Evolutionary conservation across 176 grass and related monocot genomes (phyloP).

Genomic region (Rhynchospora pubera): DNA sequence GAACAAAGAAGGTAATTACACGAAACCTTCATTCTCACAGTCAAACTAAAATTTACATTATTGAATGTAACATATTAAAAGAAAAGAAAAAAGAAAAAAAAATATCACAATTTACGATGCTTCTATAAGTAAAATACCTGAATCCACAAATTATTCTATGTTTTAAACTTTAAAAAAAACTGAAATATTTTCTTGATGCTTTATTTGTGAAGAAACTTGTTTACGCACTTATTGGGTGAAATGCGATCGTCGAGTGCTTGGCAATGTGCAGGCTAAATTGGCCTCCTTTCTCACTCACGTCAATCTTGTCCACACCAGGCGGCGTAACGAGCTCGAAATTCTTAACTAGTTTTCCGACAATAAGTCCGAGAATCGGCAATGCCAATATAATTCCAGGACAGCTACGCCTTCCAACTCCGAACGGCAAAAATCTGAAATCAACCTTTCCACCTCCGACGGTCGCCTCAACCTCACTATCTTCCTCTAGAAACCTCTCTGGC

Average conservation of each 20-base stretch:
- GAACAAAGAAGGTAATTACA: not conserved
- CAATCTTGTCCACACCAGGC: conserved; percentile 22
- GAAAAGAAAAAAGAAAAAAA: not conserved
- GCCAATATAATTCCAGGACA: conserved; percentile 36
- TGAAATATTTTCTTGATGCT: not conserved
- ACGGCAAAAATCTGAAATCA: conserved; percentile 28
- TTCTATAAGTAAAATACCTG: not conserved
- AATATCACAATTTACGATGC: not conserved
- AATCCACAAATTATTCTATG: not conserved
- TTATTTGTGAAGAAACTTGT: not conserved
- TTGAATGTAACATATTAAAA: not conserved
- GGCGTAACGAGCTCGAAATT: conserved; percentile 21
- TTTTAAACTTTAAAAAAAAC: not conserved
- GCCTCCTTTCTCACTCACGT: conserved; percentile 29
- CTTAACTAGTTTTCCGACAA: conserved; percentile 24
- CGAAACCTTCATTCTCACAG: not conserved
- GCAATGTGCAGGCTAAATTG: conserved; percentile 28
- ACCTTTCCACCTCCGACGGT: conserved; percentile 17
- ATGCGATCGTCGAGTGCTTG: conserved; percentile 21
- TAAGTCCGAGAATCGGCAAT: conserved; percentile 26
- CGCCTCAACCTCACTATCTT: conserved; percentile 21
- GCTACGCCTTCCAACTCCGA: conserved; percentile 25
- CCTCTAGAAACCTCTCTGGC: conserved; percentile 28
- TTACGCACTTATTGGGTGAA: conserved; percentile 12
- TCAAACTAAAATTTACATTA: conserved; percentile 4